Evolutionary conservation across 202 grass and related monocot genomes (phyloP).

Genomic region (Panicum virgatum): DNA sequence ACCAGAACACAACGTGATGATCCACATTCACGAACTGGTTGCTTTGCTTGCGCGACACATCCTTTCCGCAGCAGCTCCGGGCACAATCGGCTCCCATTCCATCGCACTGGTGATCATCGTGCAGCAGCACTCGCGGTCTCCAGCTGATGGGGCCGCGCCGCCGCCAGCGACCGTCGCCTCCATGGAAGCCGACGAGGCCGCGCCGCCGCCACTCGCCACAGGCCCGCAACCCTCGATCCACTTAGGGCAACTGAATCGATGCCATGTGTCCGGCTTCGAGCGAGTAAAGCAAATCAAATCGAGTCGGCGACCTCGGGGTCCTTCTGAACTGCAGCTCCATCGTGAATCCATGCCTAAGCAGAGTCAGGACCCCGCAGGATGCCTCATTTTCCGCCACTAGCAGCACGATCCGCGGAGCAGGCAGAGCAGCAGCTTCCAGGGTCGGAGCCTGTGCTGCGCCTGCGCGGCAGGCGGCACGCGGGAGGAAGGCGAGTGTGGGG

Average conservation of each 20-base stretch:
- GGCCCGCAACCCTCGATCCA: neutral
- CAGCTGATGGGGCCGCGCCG: neutral
- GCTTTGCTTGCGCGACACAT: conserved; percentile 31
- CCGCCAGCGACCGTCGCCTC: neutral
- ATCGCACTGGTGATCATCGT: neutral
- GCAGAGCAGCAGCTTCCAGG: no score
- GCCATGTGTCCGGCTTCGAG: neutral
- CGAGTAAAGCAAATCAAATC: neutral
- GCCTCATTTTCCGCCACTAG: no score
- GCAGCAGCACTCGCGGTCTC: neutral
- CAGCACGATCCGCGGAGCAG: no score
- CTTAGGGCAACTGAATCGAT: no score
- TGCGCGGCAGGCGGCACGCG: no score
- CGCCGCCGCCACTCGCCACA: neutral
- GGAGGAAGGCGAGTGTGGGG: no score
- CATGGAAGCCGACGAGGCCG: no score
- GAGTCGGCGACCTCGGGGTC: neutral
- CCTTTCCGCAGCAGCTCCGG: conserved; percentile 7
- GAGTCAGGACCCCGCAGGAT: no score
- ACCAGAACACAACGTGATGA: conserved; percentile 10
- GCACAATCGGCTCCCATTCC: conserved; percentile 39
- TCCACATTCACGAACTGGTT: neutral
- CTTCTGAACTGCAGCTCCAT: neutral
- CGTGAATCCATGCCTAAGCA: neutral
- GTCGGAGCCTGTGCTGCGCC: no score